Evolutionary conservation across 1,139 yeast species (phyloP).

Genomic region (Yamadazyma dendronema): DNA sequence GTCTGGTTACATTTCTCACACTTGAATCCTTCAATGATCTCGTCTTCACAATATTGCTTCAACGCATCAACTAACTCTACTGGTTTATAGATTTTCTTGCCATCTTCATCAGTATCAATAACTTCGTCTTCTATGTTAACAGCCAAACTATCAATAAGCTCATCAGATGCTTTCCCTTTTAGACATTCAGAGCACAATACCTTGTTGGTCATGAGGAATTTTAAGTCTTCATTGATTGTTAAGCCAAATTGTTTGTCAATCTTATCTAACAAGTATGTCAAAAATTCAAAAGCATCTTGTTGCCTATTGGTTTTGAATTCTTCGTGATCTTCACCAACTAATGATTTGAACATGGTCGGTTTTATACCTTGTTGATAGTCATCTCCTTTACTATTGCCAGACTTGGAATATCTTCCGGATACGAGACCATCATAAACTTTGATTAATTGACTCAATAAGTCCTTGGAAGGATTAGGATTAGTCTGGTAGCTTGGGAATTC

Average conservation of each 20-base stretch:
- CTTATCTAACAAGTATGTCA: constrained; percentile 63
- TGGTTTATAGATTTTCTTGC: constrained; percentile 44
- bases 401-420: constrained; percentile 71
- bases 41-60: constrained; percentile 44
- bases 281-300: constrained; percentile 93
- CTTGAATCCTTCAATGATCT: constrained; percentile 59
- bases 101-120: constrained; percentile 40
- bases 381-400: constrained; percentile 43
- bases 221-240: constrained; percentile 50
- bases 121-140: constrained; percentile 53
- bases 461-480: constrained; percentile 56
- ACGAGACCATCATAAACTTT: constrained; percentile 78
- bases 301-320: constrained; percentile 88
- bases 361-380: constrained; percentile 73
- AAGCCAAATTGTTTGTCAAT: constrained; percentile 54
- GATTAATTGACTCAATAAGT: constrained; percentile 67
- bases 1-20: constrained; percentile 59
- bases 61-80: constrained; percentile 57
- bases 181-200: constrained; percentile 62
- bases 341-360: constrained; percentile 71
- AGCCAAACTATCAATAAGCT: constrained; percentile 66
- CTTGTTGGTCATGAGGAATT: constrained; percentile 64
- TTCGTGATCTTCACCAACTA: constrained; percentile 73
- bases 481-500: constrained; percentile 25
- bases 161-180: constrained; percentile 55